Percentiles rank a stretch among this genome's conserved stretches.
Evolutionary conservation across 257 asterid species (phyloP).

Genomic region (Salvia splendens): DNA sequence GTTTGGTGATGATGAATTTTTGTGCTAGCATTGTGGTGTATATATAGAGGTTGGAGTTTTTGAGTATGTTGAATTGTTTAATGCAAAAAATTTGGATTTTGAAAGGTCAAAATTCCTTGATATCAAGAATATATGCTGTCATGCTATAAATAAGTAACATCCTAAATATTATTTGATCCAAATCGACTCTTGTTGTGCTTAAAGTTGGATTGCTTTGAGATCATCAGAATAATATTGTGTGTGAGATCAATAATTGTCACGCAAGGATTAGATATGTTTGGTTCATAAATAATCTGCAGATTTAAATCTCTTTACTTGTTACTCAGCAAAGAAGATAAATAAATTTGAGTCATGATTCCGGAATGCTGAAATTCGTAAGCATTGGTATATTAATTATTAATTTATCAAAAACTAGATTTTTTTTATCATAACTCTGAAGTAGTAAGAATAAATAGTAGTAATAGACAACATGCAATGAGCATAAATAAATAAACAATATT

Average conservation of each 20-base stretch:
- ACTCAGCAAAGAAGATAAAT: too few species aligned
- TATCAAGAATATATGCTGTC: conserved; percentile 30
- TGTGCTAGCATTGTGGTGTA: background rate
- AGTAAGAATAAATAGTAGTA: too few species aligned
- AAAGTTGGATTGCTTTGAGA: background rate
- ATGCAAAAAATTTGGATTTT: background rate
- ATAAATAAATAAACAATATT: too few species aligned
- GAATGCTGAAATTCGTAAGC: too few species aligned
- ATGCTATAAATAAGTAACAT: conserved; percentile 19
- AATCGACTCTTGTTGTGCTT: conserved; percentile 16
- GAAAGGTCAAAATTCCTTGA: conserved; percentile 33
- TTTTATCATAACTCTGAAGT: too few species aligned
- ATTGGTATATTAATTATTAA: too few species aligned
- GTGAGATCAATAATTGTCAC: too few species aligned
- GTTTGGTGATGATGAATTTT: conserved; percentile 24
- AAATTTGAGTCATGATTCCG: too few species aligned
- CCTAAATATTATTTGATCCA: background rate
- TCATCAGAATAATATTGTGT: background rate
- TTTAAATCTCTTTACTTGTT: too few species aligned
- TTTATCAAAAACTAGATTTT: too few species aligned
- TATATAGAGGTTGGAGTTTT: conserved; percentile 27
- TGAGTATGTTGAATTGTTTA: conserved; percentile 17
- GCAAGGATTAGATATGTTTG: too few species aligned
- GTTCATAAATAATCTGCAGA: too few species aligned
- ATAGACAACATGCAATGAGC: background rate